A percentile compares a stretch with the other conserved stretches of the same genome.
phyloP scores from a whole-genome alignment of 2,329 filamentous ascomycete genomes.

The Calonectria pseudoturangicola region DNA sequence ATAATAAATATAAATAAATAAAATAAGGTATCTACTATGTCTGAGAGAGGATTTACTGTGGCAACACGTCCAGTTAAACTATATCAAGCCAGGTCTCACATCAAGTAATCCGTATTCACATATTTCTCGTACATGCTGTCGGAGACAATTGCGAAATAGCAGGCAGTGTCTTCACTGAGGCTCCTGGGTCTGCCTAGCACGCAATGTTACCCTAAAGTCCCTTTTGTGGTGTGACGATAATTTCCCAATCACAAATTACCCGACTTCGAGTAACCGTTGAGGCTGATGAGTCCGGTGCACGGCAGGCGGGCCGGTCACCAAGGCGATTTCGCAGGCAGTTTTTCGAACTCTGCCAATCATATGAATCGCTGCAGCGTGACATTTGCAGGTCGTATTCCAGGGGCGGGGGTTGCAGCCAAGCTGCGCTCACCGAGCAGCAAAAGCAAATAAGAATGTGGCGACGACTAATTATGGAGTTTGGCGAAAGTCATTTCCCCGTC shows the following conservation, averaged over 20 bases:
- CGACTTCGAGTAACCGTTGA: neutral
- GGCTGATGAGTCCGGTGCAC: neutral
- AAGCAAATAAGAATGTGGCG: conserved; percentile 10
- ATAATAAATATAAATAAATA: too few relatives aligned
- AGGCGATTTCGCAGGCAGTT: neutral
- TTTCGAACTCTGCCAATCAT: conserved; percentile 2
- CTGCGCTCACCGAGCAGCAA: neutral
- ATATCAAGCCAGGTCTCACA: too few relatives aligned
- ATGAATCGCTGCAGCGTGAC: neutral
- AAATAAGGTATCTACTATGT: too few relatives aligned
- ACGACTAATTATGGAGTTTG: neutral
- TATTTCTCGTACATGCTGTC: too few relatives aligned
- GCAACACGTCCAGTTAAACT: too few relatives aligned
- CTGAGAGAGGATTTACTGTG: too few relatives aligned
- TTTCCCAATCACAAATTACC: neutral
- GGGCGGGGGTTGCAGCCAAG: neutral
- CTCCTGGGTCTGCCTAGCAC: too few relatives aligned
- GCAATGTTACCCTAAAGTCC: too few relatives aligned
- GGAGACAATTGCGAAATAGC: too few relatives aligned
- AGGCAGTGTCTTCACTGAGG: too few relatives aligned
- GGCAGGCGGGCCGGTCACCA: neutral
- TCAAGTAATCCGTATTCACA: too few relatives aligned
- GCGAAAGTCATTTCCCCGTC: neutral
- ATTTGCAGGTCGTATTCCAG: neutral
- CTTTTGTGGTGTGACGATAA: too few relatives aligned